Conservation (phyloP, 208 protist species). For the Acanthamoeba divionensis region DNA sequence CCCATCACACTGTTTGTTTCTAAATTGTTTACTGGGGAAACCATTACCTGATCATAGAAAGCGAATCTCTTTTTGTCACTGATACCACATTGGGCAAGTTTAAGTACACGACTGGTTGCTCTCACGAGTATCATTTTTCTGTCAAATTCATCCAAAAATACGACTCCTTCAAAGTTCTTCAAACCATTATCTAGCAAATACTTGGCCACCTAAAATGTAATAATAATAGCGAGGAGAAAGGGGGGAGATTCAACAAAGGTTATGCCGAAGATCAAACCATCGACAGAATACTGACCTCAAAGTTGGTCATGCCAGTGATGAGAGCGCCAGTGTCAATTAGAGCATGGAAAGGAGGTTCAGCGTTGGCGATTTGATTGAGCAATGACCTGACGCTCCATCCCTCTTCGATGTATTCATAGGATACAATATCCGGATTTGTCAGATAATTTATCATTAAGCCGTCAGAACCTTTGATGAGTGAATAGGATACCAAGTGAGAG, state of each 20-base stretch:
- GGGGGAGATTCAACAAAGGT: too few relatives aligned
- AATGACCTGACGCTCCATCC: slow-evolving; percentile 88
- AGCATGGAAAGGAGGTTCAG: slow-evolving; percentile 85
- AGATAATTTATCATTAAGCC: slow-evolving; percentile 88
- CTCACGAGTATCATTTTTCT: slow-evolving; percentile 91
- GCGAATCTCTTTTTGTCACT: slow-evolving; percentile 85
- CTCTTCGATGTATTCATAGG: slow-evolving; percentile 66
- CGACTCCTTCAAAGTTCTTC: slow-evolving; percentile 88
- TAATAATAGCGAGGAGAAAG: too few relatives aligned
- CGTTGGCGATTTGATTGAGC: slow-evolving; percentile 84
- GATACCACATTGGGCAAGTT: slow-evolving; percentile 90
- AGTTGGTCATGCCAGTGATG: slow-evolving; percentile 93
- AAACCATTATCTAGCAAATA: slow-evolving; percentile 83
- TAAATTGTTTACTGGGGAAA: too few relatives aligned
- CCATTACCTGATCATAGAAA: slow-evolving; percentile 84
- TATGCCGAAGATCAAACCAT: too few relatives aligned
- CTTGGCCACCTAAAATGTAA: slow-evolving; percentile 72
- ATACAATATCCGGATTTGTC: slow-evolving; percentile 83
- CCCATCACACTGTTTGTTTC: too few relatives aligned
- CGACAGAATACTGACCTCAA: too few relatives aligned
- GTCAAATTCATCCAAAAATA: slow-evolving; percentile 90
- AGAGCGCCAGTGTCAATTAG: slow-evolving; percentile 94
- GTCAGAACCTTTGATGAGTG: slow-evolving; percentile 80
- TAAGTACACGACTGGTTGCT: slow-evolving; percentile 80
- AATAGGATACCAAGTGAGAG: too few relatives aligned